phyloP scores from a whole-genome alignment of 305 asterid species.

The Andrographis paniculata region DNA sequence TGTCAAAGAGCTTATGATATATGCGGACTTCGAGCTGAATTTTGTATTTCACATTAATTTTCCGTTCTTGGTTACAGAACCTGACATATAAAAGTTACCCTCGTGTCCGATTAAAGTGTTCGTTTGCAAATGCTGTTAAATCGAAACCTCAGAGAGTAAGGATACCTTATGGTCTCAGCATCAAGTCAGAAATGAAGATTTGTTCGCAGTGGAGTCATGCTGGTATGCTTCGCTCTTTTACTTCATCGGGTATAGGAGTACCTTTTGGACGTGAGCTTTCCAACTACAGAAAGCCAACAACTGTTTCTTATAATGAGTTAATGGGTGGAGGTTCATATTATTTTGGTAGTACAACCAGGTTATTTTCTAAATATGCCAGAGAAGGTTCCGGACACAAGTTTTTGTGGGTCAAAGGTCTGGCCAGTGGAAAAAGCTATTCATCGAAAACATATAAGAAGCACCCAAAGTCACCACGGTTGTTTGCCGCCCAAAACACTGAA shows the following conservation, averaged over 20 bases:
- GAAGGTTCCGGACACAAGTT: slow-evolving; percentile 22
- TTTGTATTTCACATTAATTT: background rate
- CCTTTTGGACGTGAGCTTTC: slow-evolving; percentile 34
- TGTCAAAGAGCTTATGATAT: background rate
- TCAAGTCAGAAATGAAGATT: slow-evolving; percentile 25
- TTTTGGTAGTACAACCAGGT: slow-evolving; percentile 32
- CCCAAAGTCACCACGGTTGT: slow-evolving; percentile 24
- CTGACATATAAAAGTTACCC: slow-evolving; percentile 35
- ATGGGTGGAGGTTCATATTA: slow-evolving; percentile 21
- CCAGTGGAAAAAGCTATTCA: slow-evolving; percentile 21
- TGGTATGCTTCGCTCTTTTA: slow-evolving; percentile 23
- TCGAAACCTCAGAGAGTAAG: slow-evolving; percentile 27
- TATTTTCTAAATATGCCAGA: slow-evolving; percentile 42
- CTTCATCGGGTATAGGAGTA: slow-evolving; percentile 27
- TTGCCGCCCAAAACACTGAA: slow-evolving; percentile 35
- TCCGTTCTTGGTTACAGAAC: slow-evolving; percentile 42
- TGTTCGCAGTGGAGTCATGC: slow-evolving; percentile 25
- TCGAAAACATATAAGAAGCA: slow-evolving; percentile 24
- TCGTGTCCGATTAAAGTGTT: slow-evolving; percentile 28
- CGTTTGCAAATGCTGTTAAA: slow-evolving; percentile 31
- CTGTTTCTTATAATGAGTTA: slow-evolving; percentile 25
- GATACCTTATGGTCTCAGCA: slow-evolving; percentile 32
- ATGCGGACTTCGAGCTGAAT: background rate
- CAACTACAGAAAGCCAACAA: slow-evolving; percentile 25
- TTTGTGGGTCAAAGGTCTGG: slow-evolving; percentile 25